Base-by-base conservation (phyloP, 345 rosid genomes). In the Raphanus sativus region DNA sequence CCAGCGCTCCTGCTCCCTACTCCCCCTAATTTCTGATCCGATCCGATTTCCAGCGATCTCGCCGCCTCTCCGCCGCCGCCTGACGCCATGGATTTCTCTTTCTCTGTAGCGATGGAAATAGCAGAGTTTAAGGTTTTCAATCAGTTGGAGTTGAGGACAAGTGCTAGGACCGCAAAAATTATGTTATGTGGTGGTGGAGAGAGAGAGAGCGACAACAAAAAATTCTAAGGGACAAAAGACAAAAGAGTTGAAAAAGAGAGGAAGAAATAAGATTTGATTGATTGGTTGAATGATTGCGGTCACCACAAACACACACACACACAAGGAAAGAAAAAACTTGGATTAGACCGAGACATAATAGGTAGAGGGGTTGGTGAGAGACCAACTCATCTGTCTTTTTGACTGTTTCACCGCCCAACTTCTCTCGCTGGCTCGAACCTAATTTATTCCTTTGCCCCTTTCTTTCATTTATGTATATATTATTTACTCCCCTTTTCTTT, bases 1-100 rank as follows among this genome's bases (percentile, higher is more conserved):
- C 85, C 91, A 73, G 81, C 77, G 85, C 87, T 86, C 38, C 76
- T 70, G 83, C 87, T 83, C 66, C 87, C 89, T 6, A 17, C 77
- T 56, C 79, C 86, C 17, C 70, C 73, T 65, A 77, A 3, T 67
- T 72, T 79, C 3, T 64, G 1, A 59, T 54, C 68, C 28, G 80
- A 62, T 56, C 80, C 63, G 21, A 69, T 69, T 67, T 24, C 70
- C 1, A 40, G 24, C 4, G 67, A 15, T 71, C 33, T 71, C 3
- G 1, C 52, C 52, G 15, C 52, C 52, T 45, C 52, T 45, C 15
- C 52, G 52, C 52, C 71, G 40, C 52, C 71, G 30, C 30, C 62
- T 56, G 81, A 77, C 52, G 77, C 77, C 81, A 78, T 77, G 25
- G 72, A 24, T 60, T 30, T 16, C 48, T 28, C 30, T 28, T 3